Evolutionary conservation across 1,139 yeast species (phyloP).

Genomic region (Meyerozyma smithsonii): DNA sequence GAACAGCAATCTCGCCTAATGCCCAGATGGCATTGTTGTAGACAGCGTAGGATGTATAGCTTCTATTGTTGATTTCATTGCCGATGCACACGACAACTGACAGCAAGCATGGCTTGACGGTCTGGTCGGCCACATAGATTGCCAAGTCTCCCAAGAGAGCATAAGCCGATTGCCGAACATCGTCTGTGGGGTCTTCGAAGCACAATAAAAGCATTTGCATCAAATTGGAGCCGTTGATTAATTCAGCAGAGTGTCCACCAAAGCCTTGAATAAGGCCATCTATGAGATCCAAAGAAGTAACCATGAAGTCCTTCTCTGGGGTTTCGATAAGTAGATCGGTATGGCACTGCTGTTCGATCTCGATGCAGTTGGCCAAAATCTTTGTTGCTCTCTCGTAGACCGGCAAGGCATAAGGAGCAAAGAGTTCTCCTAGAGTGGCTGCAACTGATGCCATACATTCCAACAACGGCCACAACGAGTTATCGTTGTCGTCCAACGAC

Average conservation of each 20-base stretch:
- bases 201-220: conserved; percentile 66
- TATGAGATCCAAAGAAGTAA: conserved; percentile 81
- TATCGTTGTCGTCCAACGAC: conserved; percentile 65
- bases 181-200: conserved; percentile 71
- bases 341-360: conserved; percentile 59
- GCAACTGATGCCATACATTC: conserved; percentile 94
- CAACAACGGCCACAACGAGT: conserved; percentile 82
- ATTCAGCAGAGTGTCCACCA: conserved; percentile 55
- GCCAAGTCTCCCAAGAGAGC: conserved; percentile 89
- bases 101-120: conserved; percentile 54
- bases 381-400: conserved; percentile 78
- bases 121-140: conserved; percentile 50
- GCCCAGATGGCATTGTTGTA: conserved; percentile 94
- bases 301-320: conserved; percentile 88
- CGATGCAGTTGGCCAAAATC: conserved; percentile 65
- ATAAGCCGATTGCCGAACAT: conserved; percentile 88
- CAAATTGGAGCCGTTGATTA: conserved; percentile 47
- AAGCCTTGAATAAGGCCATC: conserved; percentile 94
- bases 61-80: conserved; percentile 56
- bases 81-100: conserved; percentile 61
- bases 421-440: conserved; percentile 75
- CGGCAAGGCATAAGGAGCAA: conserved; percentile 86
- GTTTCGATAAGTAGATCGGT: conserved; percentile 66
- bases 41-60: conserved; percentile 53
- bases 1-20: conserved; percentile 76